Conservation (phyloP, 176 grass and related monocot genomes). For the Avena insularis region DNA sequence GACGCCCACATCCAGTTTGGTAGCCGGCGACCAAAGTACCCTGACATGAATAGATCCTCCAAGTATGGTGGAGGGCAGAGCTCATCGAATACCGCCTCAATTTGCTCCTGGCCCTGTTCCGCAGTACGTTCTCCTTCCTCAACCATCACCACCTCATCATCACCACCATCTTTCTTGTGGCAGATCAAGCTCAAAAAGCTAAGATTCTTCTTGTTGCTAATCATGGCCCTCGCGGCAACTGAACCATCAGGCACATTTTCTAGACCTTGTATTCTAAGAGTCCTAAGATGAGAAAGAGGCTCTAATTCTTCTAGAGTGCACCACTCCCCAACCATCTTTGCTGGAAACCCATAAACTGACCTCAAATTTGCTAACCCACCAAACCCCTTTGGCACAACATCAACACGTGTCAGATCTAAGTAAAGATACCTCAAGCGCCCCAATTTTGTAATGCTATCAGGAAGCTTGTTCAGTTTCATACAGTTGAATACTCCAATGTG, state of each 20-base stretch:
- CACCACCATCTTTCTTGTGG: background rate
- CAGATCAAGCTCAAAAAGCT: background rate
- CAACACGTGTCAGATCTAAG: background rate
- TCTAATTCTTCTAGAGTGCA: background rate
- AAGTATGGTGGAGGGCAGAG: conserved; percentile 23
- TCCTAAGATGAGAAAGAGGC: background rate
- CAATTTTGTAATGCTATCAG: conserved; percentile 17
- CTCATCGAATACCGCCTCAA: conserved; percentile 36
- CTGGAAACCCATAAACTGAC: background rate
- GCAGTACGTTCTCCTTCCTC: background rate
- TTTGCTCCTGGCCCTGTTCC: background rate
- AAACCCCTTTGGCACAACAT: conserved; percentile 16
- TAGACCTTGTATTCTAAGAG: background rate
- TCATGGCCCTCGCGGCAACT: background rate
- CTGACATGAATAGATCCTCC: conserved; percentile 4
- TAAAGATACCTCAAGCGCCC: conserved; percentile 20
- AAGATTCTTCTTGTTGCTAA: conserved; percentile 19
- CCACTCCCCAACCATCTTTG: background rate
- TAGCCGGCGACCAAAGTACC: conserved; percentile 19
- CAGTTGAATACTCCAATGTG: conserved; percentile 27
- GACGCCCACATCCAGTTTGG: conserved; percentile 25
- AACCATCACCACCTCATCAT: background rate
- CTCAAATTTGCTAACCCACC: background rate
- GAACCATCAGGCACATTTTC: conserved; percentile 4
- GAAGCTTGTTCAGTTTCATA: conserved; percentile 11